These are phyloP conservation scores for Paracorniculantispora psalliotae DNA, from an alignment of 2,329 filamentous ascomycete genomes.

Conservation along the genomic window DNA sequence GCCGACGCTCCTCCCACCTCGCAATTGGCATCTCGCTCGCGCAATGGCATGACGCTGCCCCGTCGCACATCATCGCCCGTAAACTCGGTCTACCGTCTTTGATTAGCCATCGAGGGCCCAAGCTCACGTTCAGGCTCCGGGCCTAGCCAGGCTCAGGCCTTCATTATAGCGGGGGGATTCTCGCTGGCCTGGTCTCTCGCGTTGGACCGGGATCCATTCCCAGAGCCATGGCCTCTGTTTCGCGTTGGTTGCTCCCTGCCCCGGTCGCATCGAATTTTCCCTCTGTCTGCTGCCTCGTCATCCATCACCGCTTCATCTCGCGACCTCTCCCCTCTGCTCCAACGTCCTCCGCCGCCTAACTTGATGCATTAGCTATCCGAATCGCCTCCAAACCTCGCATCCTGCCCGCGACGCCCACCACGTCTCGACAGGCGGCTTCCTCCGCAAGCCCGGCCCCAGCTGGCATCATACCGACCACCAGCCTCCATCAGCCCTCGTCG, in stretches of 20 bases:
- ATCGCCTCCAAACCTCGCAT: conserved; percentile 5
- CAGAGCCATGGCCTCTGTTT: conserved; percentile 15
- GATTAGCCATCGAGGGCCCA: conserved; percentile 9
- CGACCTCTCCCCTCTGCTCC: not conserved
- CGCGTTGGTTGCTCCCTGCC: conserved; percentile 11
- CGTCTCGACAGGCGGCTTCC: conserved; percentile 7
- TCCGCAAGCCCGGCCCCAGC: conserved; percentile 4
- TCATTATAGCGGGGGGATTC: conserved; percentile 13
- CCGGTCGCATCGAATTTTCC: conserved; percentile 8
- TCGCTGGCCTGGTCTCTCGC: conserved; percentile 7
- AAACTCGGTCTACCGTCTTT: not conserved
- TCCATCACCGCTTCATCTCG: not conserved
- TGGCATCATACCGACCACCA: conserved; percentile 1
- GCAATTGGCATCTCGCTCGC: conserved; percentile 4
- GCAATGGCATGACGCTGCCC: conserved; percentile 10
- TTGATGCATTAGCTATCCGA: conserved; percentile 9
- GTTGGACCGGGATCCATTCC: conserved; percentile 12
- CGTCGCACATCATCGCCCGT: conserved; percentile 3
- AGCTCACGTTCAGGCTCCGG: conserved; percentile 11
- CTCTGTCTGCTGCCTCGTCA: conserved; percentile 1
- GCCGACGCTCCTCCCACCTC: conserved; percentile 2
- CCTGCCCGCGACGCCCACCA: conserved; percentile 5
- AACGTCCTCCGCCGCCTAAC: not conserved
- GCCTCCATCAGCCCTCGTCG: conserved; percentile 4
- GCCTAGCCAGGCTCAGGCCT: conserved; percentile 10